Evolutionary conservation across 2,329 filamentous ascomycete species (phyloP).

Genomic region (Parafenestella ontariensis): DNA sequence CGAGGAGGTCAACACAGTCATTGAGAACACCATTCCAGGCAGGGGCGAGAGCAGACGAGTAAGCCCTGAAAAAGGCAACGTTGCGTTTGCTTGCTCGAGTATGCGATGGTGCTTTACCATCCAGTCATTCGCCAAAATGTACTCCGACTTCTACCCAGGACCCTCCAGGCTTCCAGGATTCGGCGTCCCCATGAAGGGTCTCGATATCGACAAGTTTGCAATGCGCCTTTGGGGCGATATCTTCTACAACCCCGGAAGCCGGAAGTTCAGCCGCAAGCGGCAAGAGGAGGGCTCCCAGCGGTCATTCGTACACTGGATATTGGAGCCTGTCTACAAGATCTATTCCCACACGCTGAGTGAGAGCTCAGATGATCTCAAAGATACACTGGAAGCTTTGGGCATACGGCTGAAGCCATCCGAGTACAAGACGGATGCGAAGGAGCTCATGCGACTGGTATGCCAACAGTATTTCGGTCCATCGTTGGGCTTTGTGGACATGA

Average conservation of each 20-base stretch:
- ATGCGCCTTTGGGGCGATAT: slow-evolving; percentile 93
- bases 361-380: slow-evolving; percentile 81
- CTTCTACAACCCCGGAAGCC: slow-evolving; percentile 89
- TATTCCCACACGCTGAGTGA: slow-evolving; percentile 95
- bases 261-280: slow-evolving; percentile 89
- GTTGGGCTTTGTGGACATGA: slow-evolving; percentile 93
- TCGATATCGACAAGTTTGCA: slow-evolving; percentile 84
- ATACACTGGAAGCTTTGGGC: slow-evolving; percentile 78
- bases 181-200: slow-evolving; percentile 41
- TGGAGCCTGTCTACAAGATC: slow-evolving; percentile 97
- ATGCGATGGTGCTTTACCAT: slow-evolving; percentile 98
- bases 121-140: slow-evolving; percentile 94
- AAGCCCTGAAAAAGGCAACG: slow-evolving; percentile 96
- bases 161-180: slow-evolving; percentile 41
- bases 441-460: slow-evolving; percentile 86
- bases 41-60: slow-evolving; percentile 79
- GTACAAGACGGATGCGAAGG: slow-evolving; percentile 87
- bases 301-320: slow-evolving; percentile 90
- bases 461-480: slow-evolving; percentile 94
- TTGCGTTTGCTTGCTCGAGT: slow-evolving; percentile 91
- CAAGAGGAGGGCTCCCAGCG: slow-evolving; percentile 81
- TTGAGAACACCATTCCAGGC: slow-evolving; percentile 84
- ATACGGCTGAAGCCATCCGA: slow-evolving; percentile 92
- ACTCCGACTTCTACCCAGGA: slow-evolving; percentile 83
- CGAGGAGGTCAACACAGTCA: slow-evolving; percentile 95